Evolutionary conservation across 305 asterid species (phyloP).

Genomic region (Caryopteris hybrid): DNA sequence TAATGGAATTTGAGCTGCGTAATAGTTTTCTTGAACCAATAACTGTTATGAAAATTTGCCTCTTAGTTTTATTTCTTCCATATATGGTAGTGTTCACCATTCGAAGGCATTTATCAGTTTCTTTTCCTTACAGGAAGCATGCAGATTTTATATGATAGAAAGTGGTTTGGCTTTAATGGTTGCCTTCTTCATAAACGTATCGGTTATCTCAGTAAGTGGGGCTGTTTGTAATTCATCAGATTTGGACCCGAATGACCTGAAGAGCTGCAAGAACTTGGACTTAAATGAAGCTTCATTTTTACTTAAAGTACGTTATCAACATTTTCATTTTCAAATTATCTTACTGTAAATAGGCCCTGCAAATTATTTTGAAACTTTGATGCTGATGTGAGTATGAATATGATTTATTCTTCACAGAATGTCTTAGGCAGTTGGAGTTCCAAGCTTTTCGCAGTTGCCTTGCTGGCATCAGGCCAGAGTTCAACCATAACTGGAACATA

Average conservation of each 20-base stretch:
- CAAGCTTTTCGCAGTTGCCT: conserved; percentile 89
- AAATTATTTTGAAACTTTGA: background rate
- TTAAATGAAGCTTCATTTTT: conserved; percentile 85
- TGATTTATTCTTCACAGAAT: conserved; percentile 37
- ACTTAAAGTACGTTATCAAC: conserved; percentile 50
- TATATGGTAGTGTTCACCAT: background rate
- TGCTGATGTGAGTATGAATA: background rate
- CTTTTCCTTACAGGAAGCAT: conserved; percentile 66
- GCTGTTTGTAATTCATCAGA: conserved; percentile 76
- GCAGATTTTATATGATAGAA: conserved; percentile 81
- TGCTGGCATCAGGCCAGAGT: conserved; percentile 97
- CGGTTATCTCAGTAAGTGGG: conserved; percentile 90
- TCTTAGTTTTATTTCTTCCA: background rate
- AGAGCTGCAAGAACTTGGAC: conserved; percentile 80
- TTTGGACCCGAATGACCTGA: conserved; percentile 40
- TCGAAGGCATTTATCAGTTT: conserved; percentile 7
- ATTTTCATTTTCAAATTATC: background rate
- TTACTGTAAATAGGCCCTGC: background rate
- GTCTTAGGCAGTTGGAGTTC: conserved; percentile 94
- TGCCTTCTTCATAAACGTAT: conserved; percentile 84
- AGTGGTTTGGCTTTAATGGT: conserved; percentile 81
- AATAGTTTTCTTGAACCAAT: background rate
- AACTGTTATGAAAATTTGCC: background rate
- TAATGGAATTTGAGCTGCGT: background rate
- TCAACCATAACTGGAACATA: conserved; percentile 97